Conservation (phyloP, 768 basidiomycete genomes). For the Suillus subaureus region DNA sequence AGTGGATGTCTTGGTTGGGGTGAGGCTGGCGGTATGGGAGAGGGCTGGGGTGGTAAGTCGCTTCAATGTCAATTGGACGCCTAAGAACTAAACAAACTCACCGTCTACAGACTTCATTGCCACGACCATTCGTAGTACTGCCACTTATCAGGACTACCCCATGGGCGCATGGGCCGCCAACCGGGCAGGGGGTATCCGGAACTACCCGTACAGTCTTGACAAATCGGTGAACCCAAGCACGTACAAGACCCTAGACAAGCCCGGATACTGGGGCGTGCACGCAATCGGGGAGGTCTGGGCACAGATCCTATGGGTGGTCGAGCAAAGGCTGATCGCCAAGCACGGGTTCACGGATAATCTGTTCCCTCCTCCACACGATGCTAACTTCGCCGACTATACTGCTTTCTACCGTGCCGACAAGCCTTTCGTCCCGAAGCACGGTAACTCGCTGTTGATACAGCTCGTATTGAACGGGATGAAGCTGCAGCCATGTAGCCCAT, state of each 20-base stretch:
- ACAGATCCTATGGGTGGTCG: slow-evolving; percentile 81
- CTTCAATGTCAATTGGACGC: not conserved
- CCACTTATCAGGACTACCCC: slow-evolving; percentile 71
- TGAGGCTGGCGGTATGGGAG: slow-evolving; percentile 96
- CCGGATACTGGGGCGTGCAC: slow-evolving; percentile 92
- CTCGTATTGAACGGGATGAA: slow-evolving; percentile 94
- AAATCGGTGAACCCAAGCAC: slow-evolving; percentile 81
- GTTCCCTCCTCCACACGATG: slow-evolving; percentile 76
- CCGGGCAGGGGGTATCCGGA: slow-evolving; percentile 72
- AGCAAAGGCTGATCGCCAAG: slow-evolving; percentile 73
- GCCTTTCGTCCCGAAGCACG: slow-evolving; percentile 82
- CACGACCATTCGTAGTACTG: slow-evolving; percentile 80
- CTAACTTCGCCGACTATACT: slow-evolving; percentile 59
- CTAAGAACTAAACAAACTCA: not conserved
- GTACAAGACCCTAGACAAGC: slow-evolving; percentile 93
- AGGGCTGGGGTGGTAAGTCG: slow-evolving; percentile 84
- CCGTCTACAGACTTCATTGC: slow-evolving; percentile 69
- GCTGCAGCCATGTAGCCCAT: slow-evolving; percentile 88
- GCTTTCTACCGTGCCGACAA: slow-evolving; percentile 65
- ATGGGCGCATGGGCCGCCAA: slow-evolving; percentile 99
- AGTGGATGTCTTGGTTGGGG: slow-evolving; percentile 96
- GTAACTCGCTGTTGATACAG: slow-evolving; percentile 84
- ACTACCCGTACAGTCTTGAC: slow-evolving; percentile 86
- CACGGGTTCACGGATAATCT: slow-evolving; percentile 79
- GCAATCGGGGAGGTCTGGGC: slow-evolving; percentile 97